phyloP scores from a whole-genome alignment of 148 eudicot genomes.

The Talinum fruticosum region DNA sequence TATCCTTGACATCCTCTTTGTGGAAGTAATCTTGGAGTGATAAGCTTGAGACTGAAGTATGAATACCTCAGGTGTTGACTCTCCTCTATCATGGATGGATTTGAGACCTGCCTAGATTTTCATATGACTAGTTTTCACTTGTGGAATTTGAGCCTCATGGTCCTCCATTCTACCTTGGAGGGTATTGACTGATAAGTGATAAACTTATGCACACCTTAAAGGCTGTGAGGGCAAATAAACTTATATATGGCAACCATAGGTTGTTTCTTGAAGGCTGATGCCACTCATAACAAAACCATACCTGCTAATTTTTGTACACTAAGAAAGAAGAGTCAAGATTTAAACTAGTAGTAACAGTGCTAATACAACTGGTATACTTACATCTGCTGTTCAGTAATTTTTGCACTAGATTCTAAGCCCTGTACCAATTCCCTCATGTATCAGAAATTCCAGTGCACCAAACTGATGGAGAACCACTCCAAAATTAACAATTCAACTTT shows the following conservation, averaged over 20 bases:
- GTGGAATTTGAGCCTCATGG: not conserved
- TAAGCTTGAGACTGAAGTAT: too few species aligned
- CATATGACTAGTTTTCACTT: not conserved
- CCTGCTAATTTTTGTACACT: not conserved
- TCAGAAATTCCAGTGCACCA: too few species aligned
- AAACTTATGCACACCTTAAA: not conserved
- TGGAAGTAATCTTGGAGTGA: too few species aligned
- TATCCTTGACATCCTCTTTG: too few species aligned
- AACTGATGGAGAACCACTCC: too few species aligned
- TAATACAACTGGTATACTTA: not conserved
- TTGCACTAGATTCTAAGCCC: too few species aligned
- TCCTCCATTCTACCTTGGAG: not conserved
- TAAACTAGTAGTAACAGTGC: not conserved
- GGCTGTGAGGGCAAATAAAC: not conserved
- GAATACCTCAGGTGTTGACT: too few species aligned
- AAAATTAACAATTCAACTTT: too few species aligned
- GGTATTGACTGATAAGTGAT: not conserved
- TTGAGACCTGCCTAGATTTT: not conserved
- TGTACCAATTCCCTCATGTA: too few species aligned
- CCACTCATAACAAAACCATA: not conserved
- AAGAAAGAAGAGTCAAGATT: not conserved
- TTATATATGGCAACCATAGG: not conserved
- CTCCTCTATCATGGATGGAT: too few species aligned
- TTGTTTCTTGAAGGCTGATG: not conserved
- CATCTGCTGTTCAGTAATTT: too few species aligned